A percentile compares a stretch with the other conserved stretches of the same genome.
phyloP scores from a whole-genome alignment of 139 green algal species.

The Spirogloea muscicola region DNA sequence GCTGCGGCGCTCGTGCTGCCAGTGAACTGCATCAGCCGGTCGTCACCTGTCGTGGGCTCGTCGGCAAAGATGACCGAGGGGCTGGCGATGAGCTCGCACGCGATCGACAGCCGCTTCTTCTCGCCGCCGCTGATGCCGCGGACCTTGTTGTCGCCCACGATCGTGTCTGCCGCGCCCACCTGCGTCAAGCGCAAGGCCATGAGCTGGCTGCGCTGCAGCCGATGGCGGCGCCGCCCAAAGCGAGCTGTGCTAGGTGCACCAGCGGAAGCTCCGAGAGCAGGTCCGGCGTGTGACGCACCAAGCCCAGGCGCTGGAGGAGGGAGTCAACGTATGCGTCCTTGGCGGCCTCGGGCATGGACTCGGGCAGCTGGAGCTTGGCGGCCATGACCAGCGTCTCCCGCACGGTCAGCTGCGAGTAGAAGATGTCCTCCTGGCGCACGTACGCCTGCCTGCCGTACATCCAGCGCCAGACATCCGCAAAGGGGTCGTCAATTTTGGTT shows the following conservation, averaged over 20 bases:
- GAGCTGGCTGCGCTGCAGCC: too few species aligned
- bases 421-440: constrained; percentile 49
- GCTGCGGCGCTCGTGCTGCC: too few species aligned
- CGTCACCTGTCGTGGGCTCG: constrained; percentile 49
- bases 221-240: too few species aligned
- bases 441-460: constrained; percentile 32
- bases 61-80: constrained; percentile 48
- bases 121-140: constrained; percentile 51
- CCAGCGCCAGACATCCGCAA: not conserved
- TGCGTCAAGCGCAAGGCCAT: not conserved
- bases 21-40: too few species aligned
- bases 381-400: constrained; percentile 40
- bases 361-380: constrained; percentile 46
- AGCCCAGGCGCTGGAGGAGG: constrained; percentile 35
- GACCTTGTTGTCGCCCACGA: constrained; percentile 34
- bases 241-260: too few species aligned
- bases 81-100: constrained; percentile 46
- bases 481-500: not conserved
- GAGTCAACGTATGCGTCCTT: constrained; percentile 36
- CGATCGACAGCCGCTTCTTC: constrained; percentile 54
- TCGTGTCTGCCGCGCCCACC: constrained; percentile 28
- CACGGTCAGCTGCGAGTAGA: constrained; percentile 49
- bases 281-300: constrained; percentile 12
- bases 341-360: constrained; percentile 4
- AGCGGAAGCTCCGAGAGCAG: too few species aligned